Percentiles rank a stretch among this genome's conserved stretches.
phyloP scores from a whole-genome alignment of 495 filamentous ascomycete genomes.

The Penicillium steckii region DNA sequence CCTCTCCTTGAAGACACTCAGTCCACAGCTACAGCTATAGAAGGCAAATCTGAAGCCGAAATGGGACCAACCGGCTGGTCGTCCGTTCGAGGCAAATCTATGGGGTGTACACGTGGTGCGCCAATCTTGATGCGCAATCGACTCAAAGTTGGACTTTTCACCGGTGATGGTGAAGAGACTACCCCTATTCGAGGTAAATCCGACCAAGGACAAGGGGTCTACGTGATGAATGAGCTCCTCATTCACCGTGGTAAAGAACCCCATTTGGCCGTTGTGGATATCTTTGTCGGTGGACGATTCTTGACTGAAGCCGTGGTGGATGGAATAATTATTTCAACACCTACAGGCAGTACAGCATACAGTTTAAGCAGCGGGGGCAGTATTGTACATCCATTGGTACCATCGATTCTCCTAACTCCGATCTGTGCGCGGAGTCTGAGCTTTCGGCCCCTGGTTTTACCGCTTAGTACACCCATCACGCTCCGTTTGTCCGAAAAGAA shows the following conservation, averaged over 20 bases:
- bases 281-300: conserved; percentile 80
- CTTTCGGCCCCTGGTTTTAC: conserved; percentile 88
- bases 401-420: conserved; percentile 82
- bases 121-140: conserved; percentile 84
- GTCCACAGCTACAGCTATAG: not conserved
- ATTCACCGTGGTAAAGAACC: conserved; percentile 88
- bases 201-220: conserved; percentile 51
- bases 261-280: conserved; percentile 85
- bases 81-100: conserved; percentile 71
- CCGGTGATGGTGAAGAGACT: conserved; percentile 51
- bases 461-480: conserved; percentile 79
- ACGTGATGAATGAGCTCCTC: conserved; percentile 94
- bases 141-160: conserved; percentile 77
- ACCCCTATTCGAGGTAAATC: conserved; percentile 42
- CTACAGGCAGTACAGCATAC: conserved; percentile 94
- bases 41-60: conserved; percentile 8
- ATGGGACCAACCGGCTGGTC: conserved; percentile 61
- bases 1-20: conserved; percentile 28
- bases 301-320: conserved; percentile 92
- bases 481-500: conserved; percentile 80
- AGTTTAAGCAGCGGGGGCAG: conserved; percentile 88
- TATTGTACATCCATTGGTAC: conserved; percentile 91
- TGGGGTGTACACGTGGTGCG: conserved; percentile 70
- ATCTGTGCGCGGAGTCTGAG: conserved; percentile 91
- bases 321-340: conserved; percentile 90